A percentile compares a stretch with the other conserved stretches of the same genome.
Conservation (phyloP, 2,329 filamentous ascomycete genomes). For the Cladosporium velox region DNA sequence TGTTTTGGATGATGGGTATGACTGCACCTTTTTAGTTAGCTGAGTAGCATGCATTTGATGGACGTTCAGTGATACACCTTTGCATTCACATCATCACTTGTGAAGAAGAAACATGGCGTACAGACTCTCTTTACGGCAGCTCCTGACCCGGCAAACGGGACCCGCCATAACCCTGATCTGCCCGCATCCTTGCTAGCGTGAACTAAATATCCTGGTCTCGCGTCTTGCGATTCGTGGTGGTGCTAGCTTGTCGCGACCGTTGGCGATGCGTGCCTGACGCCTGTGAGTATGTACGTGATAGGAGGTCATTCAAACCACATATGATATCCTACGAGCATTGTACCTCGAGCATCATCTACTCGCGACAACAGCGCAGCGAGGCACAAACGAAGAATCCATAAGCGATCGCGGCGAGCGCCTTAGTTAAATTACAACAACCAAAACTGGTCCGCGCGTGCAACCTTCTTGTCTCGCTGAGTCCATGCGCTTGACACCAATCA, state of each 20-base stretch:
- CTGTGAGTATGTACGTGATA: neutral
- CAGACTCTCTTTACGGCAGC: neutral
- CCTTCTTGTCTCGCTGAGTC: neutral
- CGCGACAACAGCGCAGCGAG: neutral
- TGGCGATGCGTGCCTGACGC: neutral
- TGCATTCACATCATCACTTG: neutral
- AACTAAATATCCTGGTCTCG: neutral
- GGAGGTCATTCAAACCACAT: neutral
- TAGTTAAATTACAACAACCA: constrained; percentile 3
- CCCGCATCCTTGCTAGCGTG: constrained; percentile 3
- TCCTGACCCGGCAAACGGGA: constrained; percentile 8
- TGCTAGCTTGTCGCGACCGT: constrained; percentile 5
- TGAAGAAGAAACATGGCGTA: neutral
- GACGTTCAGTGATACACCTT: too few relatives aligned
- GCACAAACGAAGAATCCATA: neutral
- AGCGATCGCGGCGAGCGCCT: neutral
- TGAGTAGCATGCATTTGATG: too few relatives aligned
- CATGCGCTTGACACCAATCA: neutral
- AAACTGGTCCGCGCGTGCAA: neutral
- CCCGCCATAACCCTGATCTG: neutral
- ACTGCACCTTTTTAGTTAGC: neutral
- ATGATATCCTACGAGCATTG: neutral
- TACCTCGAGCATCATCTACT: neutral
- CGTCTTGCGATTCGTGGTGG: neutral
- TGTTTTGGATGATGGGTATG: neutral